Base-by-base conservation (phyloP, 768 basidiomycete species). In the Glaciozyma antarctica region DNA sequence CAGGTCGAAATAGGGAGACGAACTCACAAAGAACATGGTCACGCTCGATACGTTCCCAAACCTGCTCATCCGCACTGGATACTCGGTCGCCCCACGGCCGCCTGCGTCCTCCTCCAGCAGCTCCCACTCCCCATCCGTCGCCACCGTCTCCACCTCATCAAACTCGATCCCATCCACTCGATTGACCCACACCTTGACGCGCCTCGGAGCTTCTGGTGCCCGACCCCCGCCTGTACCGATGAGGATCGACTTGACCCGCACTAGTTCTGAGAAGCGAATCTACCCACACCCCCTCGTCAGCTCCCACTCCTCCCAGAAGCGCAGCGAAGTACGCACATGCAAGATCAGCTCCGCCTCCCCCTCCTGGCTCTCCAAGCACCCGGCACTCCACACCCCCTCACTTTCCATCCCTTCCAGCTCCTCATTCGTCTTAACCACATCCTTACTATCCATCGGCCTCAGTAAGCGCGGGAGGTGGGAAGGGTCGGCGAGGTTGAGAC, bases 171-270 rank as follows among this genome's bases (percentile, higher is more conserved):
- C 70, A 0, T 41, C 26, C 8, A 58, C 58, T 2, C 66, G 58
- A 51, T 74, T 74, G 8, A 68, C 72, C 71, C 72, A 74, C 5
- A 68, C 61, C 30, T 63, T 57, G 22, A 61, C 64, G n/a, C 60
- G 53, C 5, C 64, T 61, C 2, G 69, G 69, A 2, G 66, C 62
- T 21, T 58, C 62, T 0, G 63, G 30, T 28, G 64, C 55, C 17
- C 60, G 60, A 17, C 69, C 69, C 28, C 69, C 69, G 28, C 69
- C 69, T 2, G 69, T 71, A 12, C 69, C 69, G 28, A 71, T 67
- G 17, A 71, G 49, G 65, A 71, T 63, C 12, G 63, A 65, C 67
- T 74, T 74, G 52, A 74, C 64, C 19, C 73, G 64, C 19, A 74
- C 72, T 6, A 66, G 61, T 22, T 66, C 64, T 0, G 64, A 60